Percentiles rank a stretch among this genome's conserved stretches.
Conservation (phyloP, 1,284 basidiomycete species). For the Trichosporon faecale region DNA sequence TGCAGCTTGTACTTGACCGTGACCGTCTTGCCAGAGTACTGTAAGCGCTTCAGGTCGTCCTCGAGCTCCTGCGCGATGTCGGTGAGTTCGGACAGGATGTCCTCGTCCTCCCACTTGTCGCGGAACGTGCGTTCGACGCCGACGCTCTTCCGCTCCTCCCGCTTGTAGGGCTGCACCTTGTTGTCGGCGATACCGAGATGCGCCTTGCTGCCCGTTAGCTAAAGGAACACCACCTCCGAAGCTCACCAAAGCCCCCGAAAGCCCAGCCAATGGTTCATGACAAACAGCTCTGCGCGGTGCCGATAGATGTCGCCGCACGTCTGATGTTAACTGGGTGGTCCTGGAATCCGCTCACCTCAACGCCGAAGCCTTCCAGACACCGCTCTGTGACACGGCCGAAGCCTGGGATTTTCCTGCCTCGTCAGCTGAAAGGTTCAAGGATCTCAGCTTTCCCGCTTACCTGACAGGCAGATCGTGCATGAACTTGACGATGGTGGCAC, state of each 20-base stretch:
- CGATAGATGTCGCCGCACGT: constrained; percentile 81
- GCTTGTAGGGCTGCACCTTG: constrained; percentile 65
- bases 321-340: constrained; percentile 49
- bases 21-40: constrained; percentile 52
- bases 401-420: constrained; percentile 62
- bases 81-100: constrained; percentile 70
- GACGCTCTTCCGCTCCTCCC: constrained; percentile 82
- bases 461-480: constrained; percentile 49
- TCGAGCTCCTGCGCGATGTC: constrained; percentile 76
- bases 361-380: constrained; percentile 75
- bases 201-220: constrained; percentile 52
- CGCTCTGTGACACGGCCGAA: constrained; percentile 84
- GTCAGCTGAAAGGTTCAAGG: not conserved
- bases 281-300: constrained; percentile 65
- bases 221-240: constrained; percentile 21
- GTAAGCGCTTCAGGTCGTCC: constrained; percentile 63
- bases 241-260: constrained; percentile 63
- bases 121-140: constrained; percentile 82
- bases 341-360: constrained; percentile 61
- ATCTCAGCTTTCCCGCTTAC: constrained; percentile 21
- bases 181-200: constrained; percentile 84
- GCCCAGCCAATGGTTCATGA: constrained; percentile 83
- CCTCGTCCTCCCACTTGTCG: constrained; percentile 61
- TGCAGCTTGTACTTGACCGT: constrained; percentile 53
- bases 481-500: constrained; percentile 66